A percentile compares a stretch with the other conserved stretches of the same genome.
Conservation (phyloP, 2,329 filamentous ascomycete species). For the Penicillium aurantiogriseum region DNA sequence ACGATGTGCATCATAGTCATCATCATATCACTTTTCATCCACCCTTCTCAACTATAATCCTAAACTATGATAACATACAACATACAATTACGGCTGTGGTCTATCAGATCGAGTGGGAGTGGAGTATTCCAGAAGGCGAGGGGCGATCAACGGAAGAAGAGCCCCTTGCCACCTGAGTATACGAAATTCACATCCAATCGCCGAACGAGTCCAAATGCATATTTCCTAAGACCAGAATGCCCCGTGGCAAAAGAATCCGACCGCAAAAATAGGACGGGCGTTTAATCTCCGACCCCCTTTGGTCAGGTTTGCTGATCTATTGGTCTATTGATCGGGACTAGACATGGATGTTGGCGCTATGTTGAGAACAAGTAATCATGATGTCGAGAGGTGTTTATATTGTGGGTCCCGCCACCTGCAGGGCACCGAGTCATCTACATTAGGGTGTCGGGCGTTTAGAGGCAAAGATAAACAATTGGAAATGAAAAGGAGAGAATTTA, state of each 20-base stretch:
- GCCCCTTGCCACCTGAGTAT: neutral
- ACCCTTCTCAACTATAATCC: too few species aligned
- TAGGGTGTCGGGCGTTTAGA: neutral
- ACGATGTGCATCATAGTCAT: neutral
- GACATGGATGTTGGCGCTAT: neutral
- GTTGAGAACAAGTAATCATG: conserved; percentile 9
- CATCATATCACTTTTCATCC: neutral
- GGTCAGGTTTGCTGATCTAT: neutral
- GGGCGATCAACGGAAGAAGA: conserved; percentile 2
- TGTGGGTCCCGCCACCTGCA: conserved; percentile 25
- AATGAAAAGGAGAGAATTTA: neutral
- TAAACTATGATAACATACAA: neutral
- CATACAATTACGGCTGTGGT: neutral
- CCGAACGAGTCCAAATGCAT: neutral
- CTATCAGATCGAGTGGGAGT: neutral
- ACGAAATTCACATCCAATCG: neutral
- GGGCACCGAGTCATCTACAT: conserved; percentile 5
- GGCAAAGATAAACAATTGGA: neutral
- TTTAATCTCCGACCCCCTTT: conserved; percentile 5
- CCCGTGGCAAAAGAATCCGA: conserved; percentile 2
- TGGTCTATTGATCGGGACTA: neutral
- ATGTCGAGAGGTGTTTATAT: conserved; percentile 23
- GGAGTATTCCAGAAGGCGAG: conserved; percentile 7
- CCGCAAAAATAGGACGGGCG: neutral
- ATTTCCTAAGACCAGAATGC: neutral